phyloP scores from a whole-genome alignment of 305 asterid species.

The Fraxinus greggii region DNA sequence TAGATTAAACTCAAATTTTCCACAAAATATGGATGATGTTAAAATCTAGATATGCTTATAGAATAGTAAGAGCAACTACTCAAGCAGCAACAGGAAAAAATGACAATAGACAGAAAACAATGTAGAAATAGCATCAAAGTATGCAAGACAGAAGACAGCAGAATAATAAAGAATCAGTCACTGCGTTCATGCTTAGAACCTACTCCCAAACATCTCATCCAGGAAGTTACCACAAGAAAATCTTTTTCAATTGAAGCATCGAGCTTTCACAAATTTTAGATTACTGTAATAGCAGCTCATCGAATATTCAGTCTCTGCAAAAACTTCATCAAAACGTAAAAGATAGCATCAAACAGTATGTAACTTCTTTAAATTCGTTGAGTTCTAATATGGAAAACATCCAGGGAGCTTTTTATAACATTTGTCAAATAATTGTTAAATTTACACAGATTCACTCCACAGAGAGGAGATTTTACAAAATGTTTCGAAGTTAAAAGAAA shows the following conservation, averaged over 20 bases:
- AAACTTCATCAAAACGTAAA: neutral
- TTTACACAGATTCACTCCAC: neutral
- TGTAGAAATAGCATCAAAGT: neutral
- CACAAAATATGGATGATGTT: neutral
- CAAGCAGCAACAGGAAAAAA: neutral
- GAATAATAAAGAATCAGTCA: neutral
- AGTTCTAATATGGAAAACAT: neutral
- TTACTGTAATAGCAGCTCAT: neutral
- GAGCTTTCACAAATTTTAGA: neutral
- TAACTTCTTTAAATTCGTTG: neutral
- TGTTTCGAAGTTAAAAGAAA: neutral
- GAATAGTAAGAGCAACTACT: slow-evolving; percentile 2
- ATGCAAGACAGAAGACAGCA: neutral
- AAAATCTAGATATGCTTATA: slow-evolving; percentile 6
- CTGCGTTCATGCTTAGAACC: neutral
- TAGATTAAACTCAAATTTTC: neutral
- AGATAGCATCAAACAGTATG: neutral
- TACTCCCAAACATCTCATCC: slow-evolving; percentile 7
- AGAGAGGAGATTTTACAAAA: neutral
- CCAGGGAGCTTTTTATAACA: neutral
- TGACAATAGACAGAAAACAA: neutral
- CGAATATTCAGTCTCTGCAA: neutral
- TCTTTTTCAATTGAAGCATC: neutral
- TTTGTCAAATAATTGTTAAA: neutral
- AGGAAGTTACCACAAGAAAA: neutral